Evolutionary conservation across 139 green algal genomes (phyloP).

Genomic region (Asterochloris sp.): DNA sequence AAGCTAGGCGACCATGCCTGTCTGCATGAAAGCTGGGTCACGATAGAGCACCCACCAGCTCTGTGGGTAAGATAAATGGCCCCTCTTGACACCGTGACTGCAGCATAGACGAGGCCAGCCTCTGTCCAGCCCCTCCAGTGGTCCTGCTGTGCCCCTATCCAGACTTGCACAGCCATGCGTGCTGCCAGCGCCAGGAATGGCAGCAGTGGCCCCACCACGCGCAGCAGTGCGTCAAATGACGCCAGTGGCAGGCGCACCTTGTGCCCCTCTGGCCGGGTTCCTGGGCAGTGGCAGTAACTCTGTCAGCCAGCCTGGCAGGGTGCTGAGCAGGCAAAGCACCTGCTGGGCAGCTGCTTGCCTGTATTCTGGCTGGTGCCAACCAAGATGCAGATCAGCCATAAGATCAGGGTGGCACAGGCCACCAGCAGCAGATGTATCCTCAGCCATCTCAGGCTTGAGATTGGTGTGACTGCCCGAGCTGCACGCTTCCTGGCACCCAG

Average conservation of each 20-base stretch:
- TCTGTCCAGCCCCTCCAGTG: not conserved
- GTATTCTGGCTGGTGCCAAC: conserved; percentile 7
- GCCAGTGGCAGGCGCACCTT: conserved; percentile 14
- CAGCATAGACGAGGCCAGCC: conserved; percentile 10
- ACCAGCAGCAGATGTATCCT: too few relatives aligned
- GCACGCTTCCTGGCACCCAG: too few relatives aligned
- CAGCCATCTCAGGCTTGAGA: too few relatives aligned
- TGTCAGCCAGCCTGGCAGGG: not conserved
- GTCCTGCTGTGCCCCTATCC: not conserved
- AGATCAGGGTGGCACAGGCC: too few relatives aligned
- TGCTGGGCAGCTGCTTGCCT: not conserved
- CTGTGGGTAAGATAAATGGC: conserved; percentile 18
- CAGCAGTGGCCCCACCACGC: conserved; percentile 16
- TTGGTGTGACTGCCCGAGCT: too few relatives aligned
- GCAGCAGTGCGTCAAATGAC: conserved; percentile 21
- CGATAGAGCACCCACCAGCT: not conserved
- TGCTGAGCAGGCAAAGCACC: not conserved
- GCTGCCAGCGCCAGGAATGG: conserved; percentile 9
- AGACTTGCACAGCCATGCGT: not conserved
- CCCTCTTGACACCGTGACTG: conserved; percentile 2
- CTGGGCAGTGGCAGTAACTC: not conserved
- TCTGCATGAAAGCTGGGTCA: not conserved
- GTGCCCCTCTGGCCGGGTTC: not conserved
- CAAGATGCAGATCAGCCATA: conserved; percentile 3
- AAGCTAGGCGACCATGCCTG: not conserved